A percentile compares a stretch with the other conserved stretches of the same genome.
These are phyloP conservation scores for Candida incommunis DNA, from an alignment of 805 yeast species.

Conservation along the genomic window DNA sequence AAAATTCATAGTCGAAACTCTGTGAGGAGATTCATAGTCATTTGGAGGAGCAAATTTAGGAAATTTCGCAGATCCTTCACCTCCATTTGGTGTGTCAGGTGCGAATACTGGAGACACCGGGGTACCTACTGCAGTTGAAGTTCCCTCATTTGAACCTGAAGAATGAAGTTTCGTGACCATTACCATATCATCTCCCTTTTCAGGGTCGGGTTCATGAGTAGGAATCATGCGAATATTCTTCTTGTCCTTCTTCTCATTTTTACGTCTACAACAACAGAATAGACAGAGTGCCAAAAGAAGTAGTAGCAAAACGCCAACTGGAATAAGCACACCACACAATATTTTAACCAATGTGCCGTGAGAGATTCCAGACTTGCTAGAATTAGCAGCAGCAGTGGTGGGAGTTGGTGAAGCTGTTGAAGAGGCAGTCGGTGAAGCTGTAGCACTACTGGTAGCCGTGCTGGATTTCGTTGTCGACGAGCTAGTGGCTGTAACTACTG, in stretches of 20 bases:
- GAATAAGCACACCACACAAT: conserved; percentile 81
- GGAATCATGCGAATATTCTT: conserved; percentile 11
- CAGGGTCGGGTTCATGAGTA: conserved; percentile 14
- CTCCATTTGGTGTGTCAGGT: not conserved
- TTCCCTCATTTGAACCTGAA: not conserved
- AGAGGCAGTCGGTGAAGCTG: conserved; percentile 17
- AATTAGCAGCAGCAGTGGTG: conserved; percentile 15
- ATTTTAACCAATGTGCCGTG: conserved; percentile 53
- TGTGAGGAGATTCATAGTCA: conserved; percentile 22
- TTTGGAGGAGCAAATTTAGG: conserved; percentile 9
- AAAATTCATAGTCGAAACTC: conserved; percentile 23
- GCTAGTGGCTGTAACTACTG: conserved; percentile 12
- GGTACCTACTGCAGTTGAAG: not conserved
- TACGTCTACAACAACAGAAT: conserved; percentile 40
- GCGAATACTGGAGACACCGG: not conserved
- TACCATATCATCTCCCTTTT: conserved; percentile 13
- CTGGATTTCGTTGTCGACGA: conserved; percentile 16
- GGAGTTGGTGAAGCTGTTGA: conserved; percentile 20
- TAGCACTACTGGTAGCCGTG: conserved; percentile 14
- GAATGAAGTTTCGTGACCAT: conserved; percentile 1
- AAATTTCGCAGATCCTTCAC: not conserved
- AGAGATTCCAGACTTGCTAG: conserved; percentile 1
- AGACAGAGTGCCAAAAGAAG: conserved; percentile 32
- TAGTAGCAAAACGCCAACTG: conserved; percentile 38
- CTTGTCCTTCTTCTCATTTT: conserved; percentile 21